These are phyloP conservation scores for Botryotinia globosa DNA, from an alignment of 2,329 filamentous ascomycete genomes.

Conservation along the genomic window DNA sequence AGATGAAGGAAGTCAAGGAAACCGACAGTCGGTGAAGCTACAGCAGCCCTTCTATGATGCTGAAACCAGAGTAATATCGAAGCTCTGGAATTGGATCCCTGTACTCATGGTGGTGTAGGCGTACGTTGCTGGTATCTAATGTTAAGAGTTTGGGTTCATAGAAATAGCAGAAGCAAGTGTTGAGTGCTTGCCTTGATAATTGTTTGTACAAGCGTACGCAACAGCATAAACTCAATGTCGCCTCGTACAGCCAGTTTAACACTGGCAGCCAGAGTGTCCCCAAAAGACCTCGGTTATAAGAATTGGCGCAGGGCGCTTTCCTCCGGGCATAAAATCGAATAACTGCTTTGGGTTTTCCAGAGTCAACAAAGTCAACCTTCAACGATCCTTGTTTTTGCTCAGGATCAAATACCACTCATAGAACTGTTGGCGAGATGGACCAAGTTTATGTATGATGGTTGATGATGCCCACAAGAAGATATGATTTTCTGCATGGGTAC, in stretches of 20 bases:
- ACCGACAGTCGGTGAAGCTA: not conserved
- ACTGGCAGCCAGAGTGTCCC: not conserved
- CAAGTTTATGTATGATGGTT: not conserved
- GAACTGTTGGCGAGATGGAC: not conserved
- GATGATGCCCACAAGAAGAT: not conserved
- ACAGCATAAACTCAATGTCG: not conserved
- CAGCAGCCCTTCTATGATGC: not conserved
- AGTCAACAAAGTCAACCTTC: not conserved
- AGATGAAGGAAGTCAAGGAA: not conserved
- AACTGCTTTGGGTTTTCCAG: fast-evolving
- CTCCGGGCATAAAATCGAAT: not conserved
- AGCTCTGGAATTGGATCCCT: not conserved
- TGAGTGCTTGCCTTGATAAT: not conserved
- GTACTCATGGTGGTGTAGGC: not conserved
- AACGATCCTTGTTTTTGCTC: not conserved
- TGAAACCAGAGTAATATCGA: not conserved
- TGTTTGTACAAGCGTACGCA: not conserved
- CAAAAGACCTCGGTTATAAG: not conserved
- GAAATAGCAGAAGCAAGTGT: not conserved
- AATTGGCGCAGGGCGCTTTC: not conserved
- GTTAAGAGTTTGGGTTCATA: not conserved
- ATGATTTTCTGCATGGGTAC: not conserved
- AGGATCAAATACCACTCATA: not conserved
- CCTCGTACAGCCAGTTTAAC: not conserved
- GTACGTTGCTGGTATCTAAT: not conserved